phyloP scores from a whole-genome alignment of 2,329 filamentous ascomycete genomes.

The Sporothrix curviconia region DNA sequence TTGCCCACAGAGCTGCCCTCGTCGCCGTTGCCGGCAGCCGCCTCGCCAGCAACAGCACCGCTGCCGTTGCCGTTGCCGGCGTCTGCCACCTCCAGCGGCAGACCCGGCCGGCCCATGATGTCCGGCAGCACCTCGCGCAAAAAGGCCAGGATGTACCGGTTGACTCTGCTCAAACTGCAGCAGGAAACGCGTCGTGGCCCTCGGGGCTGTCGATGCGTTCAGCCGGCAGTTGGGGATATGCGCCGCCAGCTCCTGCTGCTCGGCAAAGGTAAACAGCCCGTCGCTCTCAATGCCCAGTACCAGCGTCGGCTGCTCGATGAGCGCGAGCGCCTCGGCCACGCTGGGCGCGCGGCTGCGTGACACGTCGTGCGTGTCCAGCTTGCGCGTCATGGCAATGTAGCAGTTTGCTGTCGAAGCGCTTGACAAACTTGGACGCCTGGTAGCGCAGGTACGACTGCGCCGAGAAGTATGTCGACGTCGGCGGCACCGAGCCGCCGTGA shows the following conservation, averaged over 20 bases:
- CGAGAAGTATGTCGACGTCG: conserved; percentile 84
- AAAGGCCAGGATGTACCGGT: conserved; percentile 77
- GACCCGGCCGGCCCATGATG: conserved; percentile 61
- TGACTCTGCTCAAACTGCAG: conserved; percentile 97
- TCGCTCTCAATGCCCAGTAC: conserved; percentile 94
- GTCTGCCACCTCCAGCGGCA: neutral
- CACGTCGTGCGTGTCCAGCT: conserved; percentile 94
- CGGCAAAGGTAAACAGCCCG: conserved; percentile 92
- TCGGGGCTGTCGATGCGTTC: conserved; percentile 89
- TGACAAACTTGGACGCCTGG: conserved; percentile 93
- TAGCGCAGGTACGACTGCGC: conserved; percentile 96
- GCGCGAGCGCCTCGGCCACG: conserved; percentile 66
- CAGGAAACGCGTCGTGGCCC: conserved; percentile 92
- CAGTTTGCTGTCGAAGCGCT: conserved; percentile 96
- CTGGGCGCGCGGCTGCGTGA: conserved; percentile 65
- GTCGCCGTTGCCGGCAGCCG: too few relatives aligned
- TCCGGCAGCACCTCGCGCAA: conserved; percentile 76
- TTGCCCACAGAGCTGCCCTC: conserved; percentile 47
- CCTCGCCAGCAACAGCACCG: conserved; percentile 34
- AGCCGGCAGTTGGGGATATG: conserved; percentile 71
- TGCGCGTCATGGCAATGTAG: conserved; percentile 97
- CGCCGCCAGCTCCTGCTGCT: conserved; percentile 85
- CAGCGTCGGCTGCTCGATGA: conserved; percentile 82
- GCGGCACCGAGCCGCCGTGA: conserved; percentile 44
- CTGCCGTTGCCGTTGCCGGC: neutral